Evolutionary conservation across 2,329 filamentous ascomycete species (phyloP).

Genomic region (Colletotrichum horii): DNA sequence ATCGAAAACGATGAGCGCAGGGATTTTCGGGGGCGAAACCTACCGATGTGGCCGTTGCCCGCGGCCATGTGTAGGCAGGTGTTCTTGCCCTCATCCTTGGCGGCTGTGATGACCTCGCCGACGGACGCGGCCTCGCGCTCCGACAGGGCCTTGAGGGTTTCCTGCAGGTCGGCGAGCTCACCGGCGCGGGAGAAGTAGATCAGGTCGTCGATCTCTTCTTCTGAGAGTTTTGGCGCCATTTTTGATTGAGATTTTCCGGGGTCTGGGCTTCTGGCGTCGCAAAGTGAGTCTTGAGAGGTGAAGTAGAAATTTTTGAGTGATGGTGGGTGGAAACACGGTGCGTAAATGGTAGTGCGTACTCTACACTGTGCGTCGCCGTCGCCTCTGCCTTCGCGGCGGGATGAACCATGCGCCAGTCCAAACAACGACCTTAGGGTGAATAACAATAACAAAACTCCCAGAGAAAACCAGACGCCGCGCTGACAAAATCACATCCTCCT

Average conservation of each 20-base stretch:
- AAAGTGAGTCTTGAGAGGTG: not conserved
- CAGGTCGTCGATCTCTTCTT: slow-evolving; percentile 89
- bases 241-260: not conserved
- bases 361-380: not conserved
- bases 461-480: no score
- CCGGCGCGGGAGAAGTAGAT: slow-evolving; percentile 85
- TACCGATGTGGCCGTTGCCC: slow-evolving; percentile 87
- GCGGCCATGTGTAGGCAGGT: slow-evolving; percentile 91
- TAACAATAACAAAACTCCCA: not conserved
- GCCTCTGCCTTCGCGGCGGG: not conserved
- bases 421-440: accelerated
- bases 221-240: slow-evolving; percentile 63
- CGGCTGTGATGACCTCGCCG: slow-evolving; percentile 71
- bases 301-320: slow-evolving; percentile 21
- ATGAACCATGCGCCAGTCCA: not conserved
- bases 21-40: slow-evolving; percentile 25
- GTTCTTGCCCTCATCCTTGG: slow-evolving; percentile 76
- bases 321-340: slow-evolving; percentile 22
- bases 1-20: not conserved
- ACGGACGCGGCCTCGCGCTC: slow-evolving; percentile 63
- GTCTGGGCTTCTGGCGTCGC: not conserved
- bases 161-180: slow-evolving; percentile 72
- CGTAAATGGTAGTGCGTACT: not conserved
- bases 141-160: slow-evolving; percentile 63
- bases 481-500: not conserved